Base-by-base conservation (phyloP, 352 stramenopile genomes). In the Pythium phragmitis region DNA sequence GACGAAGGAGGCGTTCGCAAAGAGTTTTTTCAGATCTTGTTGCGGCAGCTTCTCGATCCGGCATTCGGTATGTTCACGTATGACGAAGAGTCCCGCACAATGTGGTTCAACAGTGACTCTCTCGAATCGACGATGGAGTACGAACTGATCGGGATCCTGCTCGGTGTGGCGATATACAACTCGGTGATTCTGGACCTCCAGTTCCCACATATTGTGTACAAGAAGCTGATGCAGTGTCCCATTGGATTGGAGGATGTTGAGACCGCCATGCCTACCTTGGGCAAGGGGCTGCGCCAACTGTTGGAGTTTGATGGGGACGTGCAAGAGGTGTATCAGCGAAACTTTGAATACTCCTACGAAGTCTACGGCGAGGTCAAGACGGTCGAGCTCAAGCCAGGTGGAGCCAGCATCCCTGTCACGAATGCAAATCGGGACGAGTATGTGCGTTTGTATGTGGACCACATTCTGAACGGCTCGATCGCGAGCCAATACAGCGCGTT, bases 151-250 rank as follows among this genome's bases (percentile, higher is more conserved):
- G 87, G 87, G 28, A 91, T 89, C 39, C 57, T 96, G 12, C 66
- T 94, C 5, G 87, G 80, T 23, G 60, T 96, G 8, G 87, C 87
- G 13, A 92, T 96, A 45, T 96, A 96, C 67, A 96, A 96, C 26
- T 75, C 77, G 9, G 85, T 95, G 23, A 93, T 95, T 41, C 58
- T 95, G 23, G 86, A 95, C 33, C 67, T 95, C 8, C 82, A 84
- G 34, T 94, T 96, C 53, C 87, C 87, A 1, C 80, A 87, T 34
- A 76, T 84, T 23, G 80, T 94, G 46, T 94, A 93, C 74, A 94
- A 94, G 62, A 92, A 91, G 51, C 70, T 94, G 1, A 87, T 92
- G 79, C 60, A 72, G 6, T 80, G 71, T 41, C 19, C 63, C 8
- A 50, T 91, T 41, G 82, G 65, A 33, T 65, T 93, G 16, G 64